Evolutionary conservation across 1,284 basidiomycete species (phyloP).

Genomic region (Ceratobasidium sp.): DNA sequence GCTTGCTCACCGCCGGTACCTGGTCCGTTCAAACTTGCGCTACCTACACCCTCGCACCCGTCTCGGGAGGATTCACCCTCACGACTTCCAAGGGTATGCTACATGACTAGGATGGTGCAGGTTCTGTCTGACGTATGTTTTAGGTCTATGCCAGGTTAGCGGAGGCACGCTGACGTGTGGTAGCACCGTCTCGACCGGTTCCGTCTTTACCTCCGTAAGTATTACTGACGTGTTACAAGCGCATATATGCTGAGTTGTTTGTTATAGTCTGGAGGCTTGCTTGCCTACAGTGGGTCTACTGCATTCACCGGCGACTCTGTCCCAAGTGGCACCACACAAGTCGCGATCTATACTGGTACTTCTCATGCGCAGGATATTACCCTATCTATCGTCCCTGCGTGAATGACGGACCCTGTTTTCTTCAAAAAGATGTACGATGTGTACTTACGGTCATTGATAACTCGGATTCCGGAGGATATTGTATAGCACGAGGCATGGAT

Average conservation of each 20-base stretch:
- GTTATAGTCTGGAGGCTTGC: conserved; percentile 61
- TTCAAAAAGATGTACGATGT: background rate
- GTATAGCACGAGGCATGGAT: background rate
- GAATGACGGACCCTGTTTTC: background rate
- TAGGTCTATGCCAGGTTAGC: conserved; percentile 50
- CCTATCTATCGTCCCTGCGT: conserved; percentile 51
- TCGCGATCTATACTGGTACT: conserved; percentile 66
- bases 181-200: conserved; percentile 43
- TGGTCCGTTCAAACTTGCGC: conserved; percentile 50
- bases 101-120: background rate
- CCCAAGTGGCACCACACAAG: conserved; percentile 68
- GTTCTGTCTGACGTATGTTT: background rate
- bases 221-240: background rate
- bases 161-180: conserved; percentile 50
- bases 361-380: conserved; percentile 63
- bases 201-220: conserved; percentile 50
- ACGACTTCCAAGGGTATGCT: conserved; percentile 50
- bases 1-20: conserved; percentile 51
- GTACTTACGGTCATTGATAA: background rate
- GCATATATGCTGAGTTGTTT: conserved; percentile 16
- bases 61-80: conserved; percentile 50
- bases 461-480: background rate
- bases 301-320: conserved; percentile 65
- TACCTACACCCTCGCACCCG: conserved; percentile 32
- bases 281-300: conserved; percentile 67